Base-by-base conservation (phyloP, 192 early-diverging fungal genomes). In the Coemansia guatemalensis region DNA sequence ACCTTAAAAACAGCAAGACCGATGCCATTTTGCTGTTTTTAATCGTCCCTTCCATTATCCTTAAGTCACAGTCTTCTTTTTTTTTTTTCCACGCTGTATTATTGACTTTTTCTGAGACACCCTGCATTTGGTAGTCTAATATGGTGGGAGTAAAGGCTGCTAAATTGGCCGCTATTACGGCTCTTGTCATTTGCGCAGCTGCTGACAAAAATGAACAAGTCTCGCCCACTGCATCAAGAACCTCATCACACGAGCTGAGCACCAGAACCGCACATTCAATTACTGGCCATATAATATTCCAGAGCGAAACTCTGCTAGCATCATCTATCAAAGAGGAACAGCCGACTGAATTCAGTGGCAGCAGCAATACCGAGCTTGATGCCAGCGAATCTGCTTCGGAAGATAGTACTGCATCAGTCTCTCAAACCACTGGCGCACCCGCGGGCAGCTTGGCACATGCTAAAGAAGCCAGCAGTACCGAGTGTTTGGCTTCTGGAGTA, bases 251-350 rank as follows among this genome's bases (percentile, higher is more conserved):
- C 9, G 51, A 41, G 32, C 17, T 50, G 58, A 33, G 27, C 41
- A 49, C 26, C 26, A 41, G 24, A 22, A 44, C 29, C 9, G 4
- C 25, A 9, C 71, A 59, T 27, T 56, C 71, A 32, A 73, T 61
- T 23, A 65, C 73, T 11, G 67, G 67, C 2, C 73, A 69, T 41
- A 75, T 69, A 44, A 75, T 75, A 4, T 65, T 75, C 53, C 62
- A 69, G 30, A 75, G 73, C 62, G 44, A 56, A 26, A 52, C 48
- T 3, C 32, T 52, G 2, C 11, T 24, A 17, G 4, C 60, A 1
- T 5, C 23, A 27, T 25, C 60, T 17, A 12, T 18, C 49, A 17
- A 14, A 3, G 12, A 14, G 12, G 12, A 44, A 17, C 39, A 44
- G 5, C n/a, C 62, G 11, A 39, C 39, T 18, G 25, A 47, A 30